A percentile compares a stretch with the other conserved stretches of the same genome.
Conservation (phyloP, 371 early-diverging fungal genomes). For the Entomophthora muscae region DNA sequence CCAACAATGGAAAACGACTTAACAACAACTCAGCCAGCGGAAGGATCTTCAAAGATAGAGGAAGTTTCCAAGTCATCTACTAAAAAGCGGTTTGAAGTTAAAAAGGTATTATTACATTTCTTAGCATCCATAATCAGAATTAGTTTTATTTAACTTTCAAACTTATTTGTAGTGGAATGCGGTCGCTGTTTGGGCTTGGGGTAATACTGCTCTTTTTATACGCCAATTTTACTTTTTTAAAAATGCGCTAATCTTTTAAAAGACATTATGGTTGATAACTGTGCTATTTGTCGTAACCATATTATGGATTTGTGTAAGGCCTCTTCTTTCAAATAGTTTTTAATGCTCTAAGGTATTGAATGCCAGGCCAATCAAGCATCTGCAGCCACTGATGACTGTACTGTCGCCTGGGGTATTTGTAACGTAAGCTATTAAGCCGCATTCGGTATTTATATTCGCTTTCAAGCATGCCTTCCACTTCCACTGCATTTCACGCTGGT, state of each 20-base stretch:
- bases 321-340: background rate
- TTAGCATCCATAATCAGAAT: no score
- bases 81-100: no score
- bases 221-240: no score
- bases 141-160: no score
- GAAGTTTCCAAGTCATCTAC: no score
- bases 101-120: no score
- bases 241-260: constrained; percentile 11
- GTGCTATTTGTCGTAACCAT: constrained; percentile 99
- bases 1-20: no score
- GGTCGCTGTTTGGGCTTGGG: constrained; percentile 97
- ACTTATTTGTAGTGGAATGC: constrained; percentile 72
- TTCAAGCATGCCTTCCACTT: constrained; percentile 95
- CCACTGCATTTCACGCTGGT: constrained; percentile 98
- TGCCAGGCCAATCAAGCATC: constrained; percentile 94
- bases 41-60: no score
- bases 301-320: constrained; percentile 96
- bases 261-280: constrained; percentile 98
- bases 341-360: constrained; percentile 74
- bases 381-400: constrained; percentile 89
- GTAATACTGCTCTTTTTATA: no score
- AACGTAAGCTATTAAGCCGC: constrained; percentile 78
- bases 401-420: constrained; percentile 98
- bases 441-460: no score
- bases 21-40: no score